phyloP scores from a whole-genome alignment of 78 protist genomes.

The Tieghemostelium lacteum region DNA sequence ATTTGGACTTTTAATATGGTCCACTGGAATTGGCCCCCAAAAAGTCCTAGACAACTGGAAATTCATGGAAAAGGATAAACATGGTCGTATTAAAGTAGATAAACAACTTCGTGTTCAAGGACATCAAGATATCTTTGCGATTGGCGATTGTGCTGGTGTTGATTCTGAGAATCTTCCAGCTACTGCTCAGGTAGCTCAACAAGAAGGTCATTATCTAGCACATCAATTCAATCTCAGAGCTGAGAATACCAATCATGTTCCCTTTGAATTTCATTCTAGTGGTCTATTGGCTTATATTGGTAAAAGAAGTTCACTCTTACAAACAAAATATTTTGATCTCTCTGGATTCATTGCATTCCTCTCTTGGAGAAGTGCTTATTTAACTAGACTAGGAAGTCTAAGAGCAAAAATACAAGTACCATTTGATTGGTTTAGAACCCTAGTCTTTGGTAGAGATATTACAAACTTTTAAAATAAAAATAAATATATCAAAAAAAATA shows the following conservation, averaged over 20 bases:
- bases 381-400: slow-evolving; percentile 81
- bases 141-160: slow-evolving; percentile 85
- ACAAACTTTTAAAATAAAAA: slow-evolving; percentile 12
- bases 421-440: slow-evolving; percentile 75
- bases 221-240: slow-evolving; percentile 55
- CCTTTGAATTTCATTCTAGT: slow-evolving; percentile 58
- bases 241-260: neutral
- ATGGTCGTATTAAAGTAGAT: slow-evolving; percentile 60
- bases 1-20: slow-evolving; percentile 56
- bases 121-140: slow-evolving; percentile 37
- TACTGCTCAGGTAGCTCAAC: slow-evolving; percentile 87
- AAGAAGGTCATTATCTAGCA: slow-evolving; percentile 80
- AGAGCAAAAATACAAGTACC: slow-evolving; percentile 76
- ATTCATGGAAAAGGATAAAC: slow-evolving; percentile 20
- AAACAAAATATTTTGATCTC: slow-evolving; percentile 12
- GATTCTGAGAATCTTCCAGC: slow-evolving; percentile 51
- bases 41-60: neutral
- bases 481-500: too few relatives aligned
- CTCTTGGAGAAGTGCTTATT: slow-evolving; percentile 88
- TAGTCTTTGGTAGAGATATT: slow-evolving; percentile 55
- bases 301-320: slow-evolving; percentile 20
- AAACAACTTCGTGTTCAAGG: slow-evolving; percentile 4
- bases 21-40: slow-evolving; percentile 69
- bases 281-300: slow-evolving; percentile 90
- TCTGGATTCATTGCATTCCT: slow-evolving; percentile 80